A percentile compares a stretch with the other conserved stretches of the same genome.
phyloP scores from a whole-genome alignment of 139 green algal species.

The Pseudopediastrum boryanum region DNA sequence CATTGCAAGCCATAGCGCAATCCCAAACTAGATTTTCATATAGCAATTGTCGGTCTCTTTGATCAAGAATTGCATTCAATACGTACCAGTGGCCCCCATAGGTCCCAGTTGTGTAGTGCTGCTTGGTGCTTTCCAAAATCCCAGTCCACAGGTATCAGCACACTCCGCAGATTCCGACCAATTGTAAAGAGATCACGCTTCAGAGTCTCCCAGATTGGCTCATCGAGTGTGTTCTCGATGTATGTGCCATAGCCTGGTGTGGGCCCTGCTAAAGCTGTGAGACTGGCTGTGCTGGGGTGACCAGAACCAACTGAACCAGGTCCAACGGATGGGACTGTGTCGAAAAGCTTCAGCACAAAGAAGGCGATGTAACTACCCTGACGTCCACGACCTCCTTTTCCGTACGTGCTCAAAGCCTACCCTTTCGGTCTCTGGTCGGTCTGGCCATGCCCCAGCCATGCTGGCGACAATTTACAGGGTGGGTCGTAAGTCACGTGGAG shows the following conservation, averaged over 20 bases:
- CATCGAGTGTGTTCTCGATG: constrained; percentile 88
- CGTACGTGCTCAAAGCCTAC: background rate
- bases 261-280: background rate
- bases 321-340: background rate
- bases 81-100: constrained; percentile 96
- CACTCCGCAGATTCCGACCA: constrained; percentile 79
- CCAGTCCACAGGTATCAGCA: constrained; percentile 85
- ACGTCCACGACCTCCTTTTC: too few species aligned
- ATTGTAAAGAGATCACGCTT: constrained; percentile 91
- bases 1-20: too few species aligned
- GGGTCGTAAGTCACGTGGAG: too few species aligned
- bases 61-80: constrained; percentile 11
- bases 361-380: background rate
- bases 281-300: background rate
- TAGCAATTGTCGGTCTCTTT: too few species aligned
- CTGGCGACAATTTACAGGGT: too few species aligned
- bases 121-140: constrained; percentile 69
- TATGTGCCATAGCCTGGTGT: background rate
- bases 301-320: too few species aligned
- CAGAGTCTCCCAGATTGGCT: constrained; percentile 88
- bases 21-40: too few species aligned
- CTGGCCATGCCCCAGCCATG: constrained; percentile 23
- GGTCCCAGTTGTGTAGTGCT: constrained; percentile 95
- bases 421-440: constrained; percentile 29
- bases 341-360: background rate